Conservation (phyloP, 2,329 filamentous ascomycete genomes). For the Dothideomycetidae sp. region DNA sequence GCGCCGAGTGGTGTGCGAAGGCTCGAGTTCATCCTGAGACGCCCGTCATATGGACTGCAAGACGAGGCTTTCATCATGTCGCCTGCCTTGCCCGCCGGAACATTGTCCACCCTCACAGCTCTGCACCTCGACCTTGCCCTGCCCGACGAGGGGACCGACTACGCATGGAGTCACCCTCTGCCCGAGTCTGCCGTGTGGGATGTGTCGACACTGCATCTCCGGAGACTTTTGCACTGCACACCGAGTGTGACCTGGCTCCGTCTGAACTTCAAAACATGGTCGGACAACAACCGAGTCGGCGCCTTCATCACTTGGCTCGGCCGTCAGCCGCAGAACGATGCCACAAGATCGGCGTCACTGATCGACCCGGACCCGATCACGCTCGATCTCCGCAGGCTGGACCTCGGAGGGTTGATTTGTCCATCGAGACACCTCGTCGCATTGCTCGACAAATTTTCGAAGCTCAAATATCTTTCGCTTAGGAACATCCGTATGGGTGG, state of each 20-base stretch:
- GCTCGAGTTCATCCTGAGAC: neutral
- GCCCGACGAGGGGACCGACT: neutral
- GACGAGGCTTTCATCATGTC: neutral
- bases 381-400: neutral
- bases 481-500: neutral
- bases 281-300: neutral
- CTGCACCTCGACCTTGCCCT: neutral
- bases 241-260: neutral
- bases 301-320: neutral
- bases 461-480: neutral
- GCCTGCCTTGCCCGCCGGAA: neutral
- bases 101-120: neutral
- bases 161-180: neutral
- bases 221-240: neutral
- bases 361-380: neutral
- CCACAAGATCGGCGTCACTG: neutral
- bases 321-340: neutral
- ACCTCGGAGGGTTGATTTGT: neutral
- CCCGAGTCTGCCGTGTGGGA: neutral
- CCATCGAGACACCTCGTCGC: neutral
- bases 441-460: neutral
- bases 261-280: neutral
- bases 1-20: neutral
- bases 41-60: neutral
- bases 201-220: neutral